These are phyloP conservation scores for Macrolepiota dolichaula DNA, from an alignment of 768 basidiomycete species.

Conservation along the genomic window DNA sequence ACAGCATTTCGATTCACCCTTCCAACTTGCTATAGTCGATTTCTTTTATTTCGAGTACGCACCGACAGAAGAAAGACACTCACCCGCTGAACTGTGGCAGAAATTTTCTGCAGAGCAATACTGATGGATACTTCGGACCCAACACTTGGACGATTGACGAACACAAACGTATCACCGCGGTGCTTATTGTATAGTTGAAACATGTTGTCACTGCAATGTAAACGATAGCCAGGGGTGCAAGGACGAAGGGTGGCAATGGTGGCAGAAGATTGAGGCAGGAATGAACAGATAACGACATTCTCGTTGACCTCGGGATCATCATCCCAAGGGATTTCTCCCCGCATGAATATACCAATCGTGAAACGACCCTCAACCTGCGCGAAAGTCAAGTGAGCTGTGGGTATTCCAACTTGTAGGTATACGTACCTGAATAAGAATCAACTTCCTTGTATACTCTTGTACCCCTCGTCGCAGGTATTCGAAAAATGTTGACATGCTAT, in stretches of 20 bases:
- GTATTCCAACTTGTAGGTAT: background rate
- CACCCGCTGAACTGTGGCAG: slow-evolving; percentile 48
- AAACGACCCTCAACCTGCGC: slow-evolving; percentile 59
- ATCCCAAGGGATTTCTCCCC: slow-evolving; percentile 55
- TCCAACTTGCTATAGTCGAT: slow-evolving; percentile 51
- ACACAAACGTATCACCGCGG: slow-evolving; percentile 53
- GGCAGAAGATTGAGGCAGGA: slow-evolving; percentile 50
- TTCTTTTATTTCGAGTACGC: background rate
- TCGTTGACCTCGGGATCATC: slow-evolving; percentile 56
- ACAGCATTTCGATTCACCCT: slow-evolving; percentile 50
- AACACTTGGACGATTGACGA: slow-evolving; percentile 43
- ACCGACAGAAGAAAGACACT: slow-evolving; percentile 7
- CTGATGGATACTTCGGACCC: slow-evolving; percentile 50
- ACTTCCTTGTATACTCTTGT: slow-evolving; percentile 54
- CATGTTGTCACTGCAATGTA: slow-evolving; percentile 53
- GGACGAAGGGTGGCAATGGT: slow-evolving; percentile 45
- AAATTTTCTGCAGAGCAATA: slow-evolving; percentile 63
- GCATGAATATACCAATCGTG: slow-evolving; percentile 59
- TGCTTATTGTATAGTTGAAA: slow-evolving; percentile 59
- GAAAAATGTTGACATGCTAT: slow-evolving; percentile 56
- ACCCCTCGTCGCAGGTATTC: slow-evolving; percentile 55
- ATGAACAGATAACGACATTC: slow-evolving; percentile 61
- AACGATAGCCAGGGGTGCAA: slow-evolving; percentile 49
- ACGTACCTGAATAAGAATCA: slow-evolving; percentile 54
- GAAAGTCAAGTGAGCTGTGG: background rate